A percentile compares a stretch with the other conserved stretches of the same genome.
These are phyloP conservation scores for Fusarium equiseti DNA, from an alignment of 2,329 filamentous ascomycete species.

Conservation along the genomic window DNA sequence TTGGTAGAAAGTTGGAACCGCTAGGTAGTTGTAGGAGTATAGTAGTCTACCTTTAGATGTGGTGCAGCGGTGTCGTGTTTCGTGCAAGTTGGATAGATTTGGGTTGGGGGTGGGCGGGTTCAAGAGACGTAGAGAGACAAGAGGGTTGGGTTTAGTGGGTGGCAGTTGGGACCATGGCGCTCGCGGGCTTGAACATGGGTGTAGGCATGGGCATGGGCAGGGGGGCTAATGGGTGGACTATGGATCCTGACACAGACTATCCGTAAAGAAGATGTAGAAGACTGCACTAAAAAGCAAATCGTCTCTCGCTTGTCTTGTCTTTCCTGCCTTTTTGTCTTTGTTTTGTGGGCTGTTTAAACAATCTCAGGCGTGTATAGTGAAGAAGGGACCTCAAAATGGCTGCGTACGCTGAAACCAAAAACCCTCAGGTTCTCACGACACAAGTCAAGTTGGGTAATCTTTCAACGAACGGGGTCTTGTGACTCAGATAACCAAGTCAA, in stretches of 20 bases:
- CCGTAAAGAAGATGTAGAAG: constrained; percentile 25
- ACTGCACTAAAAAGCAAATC: constrained; percentile 35
- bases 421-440: constrained; percentile 41
- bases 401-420: constrained; percentile 35
- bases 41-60: constrained; percentile 22
- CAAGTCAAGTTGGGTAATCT: constrained; percentile 20
- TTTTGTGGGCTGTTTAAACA: constrained; percentile 31
- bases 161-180: constrained; percentile 47
- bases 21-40: constrained; percentile 30
- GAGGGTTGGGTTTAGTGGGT: constrained; percentile 29
- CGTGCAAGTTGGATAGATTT: constrained; percentile 30
- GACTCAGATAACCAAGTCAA: constrained; percentile 46
- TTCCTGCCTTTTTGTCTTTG: constrained; percentile 5
- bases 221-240: constrained; percentile 6
- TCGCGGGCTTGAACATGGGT: constrained; percentile 25
- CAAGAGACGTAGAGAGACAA: constrained; percentile 37
- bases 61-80: constrained; percentile 33
- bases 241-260: constrained; percentile 39
- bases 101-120: constrained; percentile 34
- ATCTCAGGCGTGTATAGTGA: constrained; percentile 10
- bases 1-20: constrained; percentile 31
- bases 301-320: constrained; percentile 18
- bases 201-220: constrained; percentile 5
- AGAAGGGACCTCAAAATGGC: constrained; percentile 33
- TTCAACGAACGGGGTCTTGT: constrained; percentile 38